Conservation (phyloP, 257 asterid genomes). For the Nicotiana sylvestris region DNA sequence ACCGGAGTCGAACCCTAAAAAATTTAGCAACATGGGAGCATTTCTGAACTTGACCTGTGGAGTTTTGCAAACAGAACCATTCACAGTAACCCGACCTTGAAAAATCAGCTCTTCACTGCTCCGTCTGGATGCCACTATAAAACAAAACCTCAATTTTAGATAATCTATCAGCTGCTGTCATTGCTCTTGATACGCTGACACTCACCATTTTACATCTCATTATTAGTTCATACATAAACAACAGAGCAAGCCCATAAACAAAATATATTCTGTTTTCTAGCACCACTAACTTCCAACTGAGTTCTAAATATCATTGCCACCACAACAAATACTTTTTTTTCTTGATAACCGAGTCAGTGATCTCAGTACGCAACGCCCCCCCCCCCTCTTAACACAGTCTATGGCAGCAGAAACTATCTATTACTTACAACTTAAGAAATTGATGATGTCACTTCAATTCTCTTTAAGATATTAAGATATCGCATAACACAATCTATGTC, state of each 20-base stretch:
- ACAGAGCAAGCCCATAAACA: background rate
- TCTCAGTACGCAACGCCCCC: background rate
- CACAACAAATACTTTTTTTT: background rate
- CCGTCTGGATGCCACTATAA: slow-evolving; percentile 90
- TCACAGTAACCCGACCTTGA: slow-evolving; percentile 86
- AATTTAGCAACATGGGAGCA: background rate
- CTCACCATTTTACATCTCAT: background rate
- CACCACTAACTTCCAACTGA: background rate
- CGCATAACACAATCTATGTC: background rate
- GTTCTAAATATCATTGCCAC: background rate
- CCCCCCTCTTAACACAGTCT: background rate
- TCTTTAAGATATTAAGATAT: background rate
- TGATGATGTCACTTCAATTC: background rate
- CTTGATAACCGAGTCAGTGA: background rate
- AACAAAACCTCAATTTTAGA: slow-evolving; percentile 15
- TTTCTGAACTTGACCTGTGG: slow-evolving; percentile 65
- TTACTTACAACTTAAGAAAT: background rate
- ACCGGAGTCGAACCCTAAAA: background rate
- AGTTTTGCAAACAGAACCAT: slow-evolving; percentile 85
- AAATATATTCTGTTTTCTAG: background rate
- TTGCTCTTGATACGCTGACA: too few species aligned
- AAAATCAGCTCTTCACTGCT: slow-evolving; percentile 93
- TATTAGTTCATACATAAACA: background rate
- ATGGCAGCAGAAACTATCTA: background rate
- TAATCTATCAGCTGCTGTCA: background rate